phyloP scores from a whole-genome alignment of 2,329 filamentous ascomycete genomes.

The Tympanopsis confertula region DNA sequence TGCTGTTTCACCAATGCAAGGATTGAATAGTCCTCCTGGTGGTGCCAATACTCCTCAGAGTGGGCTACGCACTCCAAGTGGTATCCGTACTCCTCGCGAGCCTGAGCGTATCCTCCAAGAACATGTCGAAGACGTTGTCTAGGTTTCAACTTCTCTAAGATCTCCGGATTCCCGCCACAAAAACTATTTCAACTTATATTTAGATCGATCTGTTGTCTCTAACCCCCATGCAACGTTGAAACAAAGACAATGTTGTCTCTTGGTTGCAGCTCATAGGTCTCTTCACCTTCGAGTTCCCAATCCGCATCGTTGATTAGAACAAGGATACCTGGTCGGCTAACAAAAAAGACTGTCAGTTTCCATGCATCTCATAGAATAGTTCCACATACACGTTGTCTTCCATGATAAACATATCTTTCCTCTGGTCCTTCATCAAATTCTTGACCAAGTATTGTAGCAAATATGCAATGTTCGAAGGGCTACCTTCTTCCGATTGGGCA shows the following conservation, averaged over 20 bases:
- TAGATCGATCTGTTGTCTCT: too few relatives aligned
- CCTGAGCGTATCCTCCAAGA: conserved; percentile 27
- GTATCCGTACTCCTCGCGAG: conserved; percentile 25
- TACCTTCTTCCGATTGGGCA: conserved; percentile 42
- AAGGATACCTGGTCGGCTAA: conserved; percentile 83
- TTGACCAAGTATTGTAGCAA: conserved; percentile 72
- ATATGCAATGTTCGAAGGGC: conserved; percentile 57
- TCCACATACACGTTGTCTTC: conserved; percentile 72
- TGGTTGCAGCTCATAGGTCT: conserved; percentile 70
- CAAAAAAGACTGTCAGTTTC: not conserved
- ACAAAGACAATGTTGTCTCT: conserved; percentile 90
- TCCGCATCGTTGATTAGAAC: conserved; percentile 96
- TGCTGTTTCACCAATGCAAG: conserved; percentile 23
- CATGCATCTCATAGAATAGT: not conserved
- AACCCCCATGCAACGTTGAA: conserved; percentile 90
- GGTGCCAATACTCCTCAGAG: conserved; percentile 24
- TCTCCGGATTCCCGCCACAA: too few relatives aligned
- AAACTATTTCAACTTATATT: too few relatives aligned
- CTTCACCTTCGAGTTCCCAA: conserved; percentile 95
- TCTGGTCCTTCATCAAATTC: conserved; percentile 71
- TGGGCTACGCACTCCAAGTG: conserved; percentile 26
- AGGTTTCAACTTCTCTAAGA: conserved; percentile 6
- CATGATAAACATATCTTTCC: conserved; percentile 81
- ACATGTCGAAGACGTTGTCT: conserved; percentile 29
- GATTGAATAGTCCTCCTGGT: too few relatives aligned